A percentile compares a stretch with the other conserved stretches of the same genome.
These are phyloP conservation scores for Botrytis tulipae DNA, from an alignment of 2,329 filamentous ascomycete species.

Conservation along the genomic window DNA sequence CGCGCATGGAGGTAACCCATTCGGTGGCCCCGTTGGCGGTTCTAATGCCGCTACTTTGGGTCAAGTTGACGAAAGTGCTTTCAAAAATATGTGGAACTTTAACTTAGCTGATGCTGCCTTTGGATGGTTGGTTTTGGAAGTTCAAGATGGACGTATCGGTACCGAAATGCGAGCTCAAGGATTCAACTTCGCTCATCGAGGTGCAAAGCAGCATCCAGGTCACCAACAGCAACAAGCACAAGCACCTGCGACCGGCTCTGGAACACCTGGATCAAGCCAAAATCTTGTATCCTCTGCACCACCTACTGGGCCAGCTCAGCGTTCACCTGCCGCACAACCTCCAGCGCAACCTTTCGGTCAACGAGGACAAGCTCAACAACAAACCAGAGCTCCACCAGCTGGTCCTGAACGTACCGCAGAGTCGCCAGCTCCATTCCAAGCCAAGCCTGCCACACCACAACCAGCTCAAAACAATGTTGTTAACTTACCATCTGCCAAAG, in stretches of 20 bases:
- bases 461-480: conserved; percentile 39
- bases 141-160: conserved; percentile 92
- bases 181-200: conserved; percentile 97
- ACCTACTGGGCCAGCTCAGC: conserved; percentile 36
- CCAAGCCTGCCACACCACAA: conserved; percentile 50
- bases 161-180: conserved; percentile 98
- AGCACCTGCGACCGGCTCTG: conserved; percentile 39
- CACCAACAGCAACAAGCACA: conserved; percentile 36
- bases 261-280: conserved; percentile 39
- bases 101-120: conserved; percentile 97
- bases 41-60: conserved; percentile 66
- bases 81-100: conserved; percentile 99
- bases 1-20: conserved; percentile 93
- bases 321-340: conserved; percentile 33
- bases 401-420: conserved; percentile 35
- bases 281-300: conserved; percentile 37
- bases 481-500: conserved; percentile 45
- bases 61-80: conserved; percentile 95
- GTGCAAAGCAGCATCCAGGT: conserved; percentile 68
- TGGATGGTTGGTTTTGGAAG: conserved; percentile 90
- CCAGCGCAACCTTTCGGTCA: conserved; percentile 33
- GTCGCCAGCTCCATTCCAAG: conserved; percentile 36
- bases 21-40: conserved; percentile 79
- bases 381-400: conserved; percentile 34
- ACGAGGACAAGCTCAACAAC: conserved; percentile 35